A percentile compares a stretch with the other conserved stretches of the same genome.
Conservation (phyloP, 192 early-diverging fungal species). For the Obelidium mucronatum region DNA sequence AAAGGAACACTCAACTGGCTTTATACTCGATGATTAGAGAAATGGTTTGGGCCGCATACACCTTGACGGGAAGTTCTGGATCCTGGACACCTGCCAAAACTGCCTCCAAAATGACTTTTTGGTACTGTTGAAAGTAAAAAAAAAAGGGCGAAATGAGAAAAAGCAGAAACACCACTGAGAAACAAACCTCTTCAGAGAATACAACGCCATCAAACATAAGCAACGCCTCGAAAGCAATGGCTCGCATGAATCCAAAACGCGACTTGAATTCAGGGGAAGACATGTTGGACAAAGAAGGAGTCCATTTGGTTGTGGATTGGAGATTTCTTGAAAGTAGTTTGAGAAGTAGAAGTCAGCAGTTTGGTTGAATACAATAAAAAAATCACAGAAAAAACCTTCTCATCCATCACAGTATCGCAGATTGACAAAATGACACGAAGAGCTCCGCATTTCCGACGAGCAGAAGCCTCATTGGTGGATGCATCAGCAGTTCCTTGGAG, state of each 20-base stretch:
- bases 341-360: too few species aligned
- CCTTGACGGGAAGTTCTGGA: conserved; percentile 84
- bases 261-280: conserved; percentile 88
- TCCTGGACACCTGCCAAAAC: conserved; percentile 70
- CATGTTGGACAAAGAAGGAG: conserved; percentile 63
- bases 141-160: conserved; percentile 8
- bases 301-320: conserved; percentile 80
- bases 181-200: conserved; percentile 34
- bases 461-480: conserved; percentile 41
- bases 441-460: conserved; percentile 86
- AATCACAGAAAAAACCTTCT: conserved; percentile 27
- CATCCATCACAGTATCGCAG: conserved; percentile 68
- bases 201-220: conserved; percentile 43
- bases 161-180: background rate
- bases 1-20: conserved; percentile 47
- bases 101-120: conserved; percentile 43
- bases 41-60: conserved; percentile 84
- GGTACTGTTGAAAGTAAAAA: conserved; percentile 35
- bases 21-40: conserved; percentile 81
- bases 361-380: background rate
- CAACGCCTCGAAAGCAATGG: conserved; percentile 62
- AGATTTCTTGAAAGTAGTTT: conserved; percentile 62
- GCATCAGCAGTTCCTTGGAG: conserved; percentile 22
- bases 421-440: conserved; percentile 86
- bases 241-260: conserved; percentile 80